phyloP scores from a whole-genome alignment of 1,139 yeast genomes.

The Ogataea hybrid region DNA sequence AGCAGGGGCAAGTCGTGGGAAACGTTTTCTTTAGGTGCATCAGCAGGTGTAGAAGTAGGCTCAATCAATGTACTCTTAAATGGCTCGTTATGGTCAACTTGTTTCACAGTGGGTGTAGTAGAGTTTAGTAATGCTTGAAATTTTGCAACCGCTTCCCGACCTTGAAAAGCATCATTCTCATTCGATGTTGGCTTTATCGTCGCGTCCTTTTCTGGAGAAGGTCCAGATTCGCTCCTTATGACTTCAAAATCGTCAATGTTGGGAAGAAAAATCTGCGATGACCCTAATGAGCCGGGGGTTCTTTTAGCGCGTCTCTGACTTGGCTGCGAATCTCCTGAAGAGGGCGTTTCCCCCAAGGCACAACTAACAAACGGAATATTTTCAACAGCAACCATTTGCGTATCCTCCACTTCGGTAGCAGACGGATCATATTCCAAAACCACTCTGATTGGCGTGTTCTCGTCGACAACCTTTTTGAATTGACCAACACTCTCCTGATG shows the following conservation, averaged over 20 bases:
- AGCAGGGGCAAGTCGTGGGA: constrained; percentile 7
- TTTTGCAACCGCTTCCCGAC: not conserved
- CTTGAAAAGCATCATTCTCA: not conserved
- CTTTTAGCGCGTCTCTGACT: not conserved
- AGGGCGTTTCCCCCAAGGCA: too few species aligned
- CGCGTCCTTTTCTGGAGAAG: too few species aligned
- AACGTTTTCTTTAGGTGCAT: not conserved
- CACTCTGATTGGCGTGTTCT: not conserved
- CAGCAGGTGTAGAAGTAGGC: not conserved
- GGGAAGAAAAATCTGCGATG: constrained; percentile 11
- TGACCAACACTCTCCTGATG: not conserved
- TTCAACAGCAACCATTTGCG: too few species aligned
- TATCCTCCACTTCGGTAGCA: too few species aligned
- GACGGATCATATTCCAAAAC: too few species aligned
- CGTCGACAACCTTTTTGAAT: not conserved
- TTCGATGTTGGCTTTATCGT: too few species aligned
- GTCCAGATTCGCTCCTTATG: constrained; percentile 3
- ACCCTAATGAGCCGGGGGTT: not conserved
- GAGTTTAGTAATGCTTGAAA: not conserved
- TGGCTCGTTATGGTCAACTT: too few species aligned
- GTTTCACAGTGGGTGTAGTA: too few species aligned
- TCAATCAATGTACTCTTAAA: not conserved
- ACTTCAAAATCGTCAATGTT: constrained; percentile 17
- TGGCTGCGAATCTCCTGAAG: not conserved
- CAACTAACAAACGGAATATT: too few species aligned